These are phyloP conservation scores for Colletotrichum musicola DNA, from an alignment of 2,329 filamentous ascomycete species.

Conservation along the genomic window DNA sequence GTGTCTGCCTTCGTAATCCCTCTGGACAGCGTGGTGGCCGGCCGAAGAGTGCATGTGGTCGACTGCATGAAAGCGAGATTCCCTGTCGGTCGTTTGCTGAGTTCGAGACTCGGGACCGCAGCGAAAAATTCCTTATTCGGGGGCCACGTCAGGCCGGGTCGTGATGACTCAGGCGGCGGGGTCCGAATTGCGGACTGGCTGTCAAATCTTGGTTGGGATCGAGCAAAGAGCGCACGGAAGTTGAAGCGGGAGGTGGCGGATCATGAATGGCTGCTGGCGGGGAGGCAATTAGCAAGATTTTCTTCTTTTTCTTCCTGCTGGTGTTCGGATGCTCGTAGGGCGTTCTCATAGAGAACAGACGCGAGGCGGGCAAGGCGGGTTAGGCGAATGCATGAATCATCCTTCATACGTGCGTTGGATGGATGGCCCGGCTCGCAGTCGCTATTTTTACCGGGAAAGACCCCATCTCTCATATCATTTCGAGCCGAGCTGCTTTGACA, in stretches of 20 bases:
- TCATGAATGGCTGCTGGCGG: neutral
- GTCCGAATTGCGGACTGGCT: conserved; percentile 8
- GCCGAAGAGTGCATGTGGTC: neutral
- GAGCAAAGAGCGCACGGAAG: conserved; percentile 6
- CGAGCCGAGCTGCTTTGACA: conserved; percentile 7
- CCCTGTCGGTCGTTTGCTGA: neutral
- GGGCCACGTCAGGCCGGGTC: neutral
- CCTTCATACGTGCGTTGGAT: neutral
- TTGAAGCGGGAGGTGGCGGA: conserved; percentile 4
- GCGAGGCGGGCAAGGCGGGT: neutral
- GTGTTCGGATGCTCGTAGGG: neutral
- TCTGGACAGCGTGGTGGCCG: neutral
- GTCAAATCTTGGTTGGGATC: conserved; percentile 14
- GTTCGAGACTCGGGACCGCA: conserved; percentile 6
- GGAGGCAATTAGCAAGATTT: conserved; percentile 1
- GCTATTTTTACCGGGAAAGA: conserved; percentile 23
- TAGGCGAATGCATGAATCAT: neutral
- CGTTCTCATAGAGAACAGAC: conserved; percentile 4
- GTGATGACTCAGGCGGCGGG: conserved; percentile 19
- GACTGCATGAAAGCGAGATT: conserved; percentile 9
- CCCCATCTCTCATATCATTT: neutral
- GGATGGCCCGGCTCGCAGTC: conserved; percentile 19
- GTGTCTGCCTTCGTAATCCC: too few species aligned
- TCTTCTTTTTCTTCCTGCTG: neutral
- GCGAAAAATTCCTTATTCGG: conserved; percentile 13